Percentiles rank a stretch among this genome's conserved stretches.
Conservation (phyloP, 2,329 filamentous ascomycete genomes). For the Xylaria sp. region DNA sequence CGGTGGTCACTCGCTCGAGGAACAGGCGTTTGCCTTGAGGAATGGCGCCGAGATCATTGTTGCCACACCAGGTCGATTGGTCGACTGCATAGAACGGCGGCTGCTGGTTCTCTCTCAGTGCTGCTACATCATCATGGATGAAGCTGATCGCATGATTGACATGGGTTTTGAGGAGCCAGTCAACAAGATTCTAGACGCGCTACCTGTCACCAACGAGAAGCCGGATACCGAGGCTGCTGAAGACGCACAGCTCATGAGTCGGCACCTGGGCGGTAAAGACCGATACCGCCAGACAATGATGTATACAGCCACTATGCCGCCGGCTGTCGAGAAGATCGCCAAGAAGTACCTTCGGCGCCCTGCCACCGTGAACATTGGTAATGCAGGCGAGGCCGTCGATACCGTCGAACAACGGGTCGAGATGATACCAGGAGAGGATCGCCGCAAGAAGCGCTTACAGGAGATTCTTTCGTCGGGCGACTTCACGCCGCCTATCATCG, state of each 20-base stretch:
- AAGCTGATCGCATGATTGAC: constrained; percentile 99
- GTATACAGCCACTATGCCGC: constrained; percentile 99
- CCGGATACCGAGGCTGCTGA: constrained; percentile 93
- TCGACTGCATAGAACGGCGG: constrained; percentile 94
- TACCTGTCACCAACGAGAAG: constrained; percentile 92
- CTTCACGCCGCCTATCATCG: constrained; percentile 89
- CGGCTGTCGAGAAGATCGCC: constrained; percentile 91
- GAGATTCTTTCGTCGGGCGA: constrained; percentile 83
- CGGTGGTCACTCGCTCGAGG: constrained; percentile 94
- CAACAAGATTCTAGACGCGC: constrained; percentile 93
- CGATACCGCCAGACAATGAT: constrained; percentile 98
- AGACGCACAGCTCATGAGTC: constrained; percentile 80
- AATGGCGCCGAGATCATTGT: constrained; percentile 98
- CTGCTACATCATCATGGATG: constrained; percentile 99
- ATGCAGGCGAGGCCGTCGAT: constrained; percentile 92
- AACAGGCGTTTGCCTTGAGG: constrained; percentile 86
- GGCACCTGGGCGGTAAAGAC: constrained; percentile 72
- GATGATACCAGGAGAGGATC: constrained; percentile 87
- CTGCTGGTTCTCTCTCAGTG: constrained; percentile 93
- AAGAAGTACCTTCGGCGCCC: constrained; percentile 93
- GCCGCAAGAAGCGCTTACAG: constrained; percentile 91
- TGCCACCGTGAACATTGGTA: constrained; percentile 92
- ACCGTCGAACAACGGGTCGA: constrained; percentile 98
- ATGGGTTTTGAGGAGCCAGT: constrained; percentile 97
- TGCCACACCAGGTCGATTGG: constrained; percentile 94